Percentiles rank a stretch among this genome's conserved stretches.
Evolutionary conservation across 805 yeast genomes (phyloP).

Genomic region (Candida rishiriensis): DNA sequence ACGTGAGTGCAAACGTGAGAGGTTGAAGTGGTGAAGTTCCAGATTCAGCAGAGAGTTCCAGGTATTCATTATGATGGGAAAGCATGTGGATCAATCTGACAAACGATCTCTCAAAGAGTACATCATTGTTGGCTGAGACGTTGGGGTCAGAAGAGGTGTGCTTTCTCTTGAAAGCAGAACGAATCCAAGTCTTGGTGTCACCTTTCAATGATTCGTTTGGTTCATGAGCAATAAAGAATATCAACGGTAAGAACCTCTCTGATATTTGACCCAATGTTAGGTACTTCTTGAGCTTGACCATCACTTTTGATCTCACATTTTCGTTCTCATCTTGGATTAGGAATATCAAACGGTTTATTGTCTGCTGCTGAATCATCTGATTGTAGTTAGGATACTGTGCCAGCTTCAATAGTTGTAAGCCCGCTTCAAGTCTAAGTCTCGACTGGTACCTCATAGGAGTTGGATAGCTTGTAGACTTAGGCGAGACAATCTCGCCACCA

Average conservation of each 20-base stretch:
- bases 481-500: conserved; percentile 69
- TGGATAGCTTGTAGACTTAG: conserved; percentile 40
- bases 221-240: conserved; percentile 75
- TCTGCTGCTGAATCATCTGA: conserved; percentile 45
- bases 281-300: conserved; percentile 45
- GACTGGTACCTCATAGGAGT: conserved; percentile 63
- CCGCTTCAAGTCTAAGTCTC: conserved; percentile 64
- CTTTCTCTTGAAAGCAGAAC: conserved; percentile 46
- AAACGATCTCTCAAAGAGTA: conserved; percentile 60
- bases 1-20: conserved; percentile 51
- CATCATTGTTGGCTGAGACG: conserved; percentile 30
- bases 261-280: conserved; percentile 52
- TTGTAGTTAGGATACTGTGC: conserved; percentile 53
- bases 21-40: conserved; percentile 34
- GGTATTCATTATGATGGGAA: conserved; percentile 70
- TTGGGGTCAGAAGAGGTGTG: conserved; percentile 2
- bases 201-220: conserved; percentile 49
- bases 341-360: conserved; percentile 49
- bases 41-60: conserved; percentile 30
- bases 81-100: conserved; percentile 65
- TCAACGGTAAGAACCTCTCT: conserved; percentile 58
- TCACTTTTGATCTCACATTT: conserved; percentile 50
- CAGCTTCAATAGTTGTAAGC: conserved; percentile 56
- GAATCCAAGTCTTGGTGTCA: conserved; percentile 65
- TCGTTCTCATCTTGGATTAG: conserved; percentile 64